Evolutionary conservation across 2,329 filamentous ascomycete genomes (phyloP).

Genomic region (Verticillium albo-atrum): DNA sequence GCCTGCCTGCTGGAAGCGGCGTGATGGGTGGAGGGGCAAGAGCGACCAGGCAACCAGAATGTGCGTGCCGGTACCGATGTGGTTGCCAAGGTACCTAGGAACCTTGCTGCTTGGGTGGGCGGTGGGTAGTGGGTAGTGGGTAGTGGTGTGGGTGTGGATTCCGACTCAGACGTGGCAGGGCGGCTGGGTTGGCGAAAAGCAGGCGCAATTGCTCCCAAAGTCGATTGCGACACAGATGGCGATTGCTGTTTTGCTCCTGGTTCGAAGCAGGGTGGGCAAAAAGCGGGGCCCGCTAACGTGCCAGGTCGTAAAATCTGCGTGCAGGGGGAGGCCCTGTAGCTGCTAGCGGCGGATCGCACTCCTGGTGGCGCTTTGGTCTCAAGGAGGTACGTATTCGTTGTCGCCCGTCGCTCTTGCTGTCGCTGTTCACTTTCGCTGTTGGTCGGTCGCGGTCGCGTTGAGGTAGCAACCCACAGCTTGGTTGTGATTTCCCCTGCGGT

Average conservation of each 20-base stretch:
- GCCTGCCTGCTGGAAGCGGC: background rate
- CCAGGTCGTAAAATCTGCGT: background rate
- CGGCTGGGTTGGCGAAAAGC: background rate
- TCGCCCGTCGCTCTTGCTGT: background rate
- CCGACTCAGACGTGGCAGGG: background rate
- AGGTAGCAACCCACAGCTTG: background rate
- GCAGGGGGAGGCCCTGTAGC: background rate
- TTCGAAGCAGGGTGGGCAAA: background rate
- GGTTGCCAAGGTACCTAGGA: background rate
- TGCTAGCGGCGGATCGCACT: background rate
- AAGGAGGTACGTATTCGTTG: background rate
- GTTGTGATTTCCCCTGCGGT: background rate
- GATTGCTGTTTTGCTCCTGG: background rate
- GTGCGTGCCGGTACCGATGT: background rate
- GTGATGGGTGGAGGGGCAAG: background rate
- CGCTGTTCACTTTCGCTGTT: background rate
- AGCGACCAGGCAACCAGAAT: background rate
- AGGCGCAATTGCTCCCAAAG: background rate
- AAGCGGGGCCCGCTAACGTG: background rate
- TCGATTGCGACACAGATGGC: background rate
- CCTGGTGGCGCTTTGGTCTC: background rate
- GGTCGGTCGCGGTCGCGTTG: background rate
- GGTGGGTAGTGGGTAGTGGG: background rate
- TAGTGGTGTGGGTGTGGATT: background rate
- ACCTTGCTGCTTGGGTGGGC: background rate